phyloP scores from a whole-genome alignment of 2,329 filamentous ascomycete species.

The Bertia moriformis region DNA sequence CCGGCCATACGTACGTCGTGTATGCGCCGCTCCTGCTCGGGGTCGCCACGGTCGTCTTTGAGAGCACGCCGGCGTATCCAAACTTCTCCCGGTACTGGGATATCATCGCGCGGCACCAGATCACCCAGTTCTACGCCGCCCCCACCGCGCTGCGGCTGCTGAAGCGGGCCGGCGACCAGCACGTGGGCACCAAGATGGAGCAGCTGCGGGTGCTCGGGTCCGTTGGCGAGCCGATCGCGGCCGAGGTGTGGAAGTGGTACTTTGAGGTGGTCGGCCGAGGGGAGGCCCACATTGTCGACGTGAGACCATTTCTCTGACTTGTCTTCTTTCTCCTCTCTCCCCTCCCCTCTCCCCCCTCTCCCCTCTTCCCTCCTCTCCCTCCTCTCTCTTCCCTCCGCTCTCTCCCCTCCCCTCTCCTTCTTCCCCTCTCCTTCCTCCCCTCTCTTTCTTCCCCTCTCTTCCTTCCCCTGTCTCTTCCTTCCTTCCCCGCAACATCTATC shows the following conservation, averaged over 20 bases:
- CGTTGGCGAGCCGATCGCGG: slow-evolving; percentile 80
- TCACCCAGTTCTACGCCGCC: slow-evolving; percentile 97
- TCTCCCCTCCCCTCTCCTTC: too few species aligned
- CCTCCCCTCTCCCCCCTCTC: too few species aligned
- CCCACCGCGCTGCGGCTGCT: slow-evolving; percentile 83
- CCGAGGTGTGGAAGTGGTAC: slow-evolving; percentile 99
- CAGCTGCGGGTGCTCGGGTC: slow-evolving; percentile 80
- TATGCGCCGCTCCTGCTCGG: slow-evolving; percentile 89
- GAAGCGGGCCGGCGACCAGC: slow-evolving; percentile 88
- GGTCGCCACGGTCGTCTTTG: slow-evolving; percentile 89
- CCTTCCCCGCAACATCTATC: too few species aligned
- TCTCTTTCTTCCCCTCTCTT: too few species aligned
- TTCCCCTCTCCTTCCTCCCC: too few species aligned
- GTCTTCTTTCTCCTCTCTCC: too few species aligned
- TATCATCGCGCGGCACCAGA: slow-evolving; percentile 84
- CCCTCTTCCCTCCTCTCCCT: too few species aligned
- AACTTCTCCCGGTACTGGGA: slow-evolving; percentile 99
- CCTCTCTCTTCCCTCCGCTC: too few species aligned
- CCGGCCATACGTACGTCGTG: slow-evolving; percentile 94
- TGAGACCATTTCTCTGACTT: too few species aligned
- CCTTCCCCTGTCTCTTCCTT: too few species aligned
- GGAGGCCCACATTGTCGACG: slow-evolving; percentile 82
- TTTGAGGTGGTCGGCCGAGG: slow-evolving; percentile 88
- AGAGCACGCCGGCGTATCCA: slow-evolving; percentile 92
- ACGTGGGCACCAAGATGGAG: slow-evolving; percentile 80